Base-by-base conservation (phyloP, 352 stramenopile species). In the Pythium coloratum region DNA sequence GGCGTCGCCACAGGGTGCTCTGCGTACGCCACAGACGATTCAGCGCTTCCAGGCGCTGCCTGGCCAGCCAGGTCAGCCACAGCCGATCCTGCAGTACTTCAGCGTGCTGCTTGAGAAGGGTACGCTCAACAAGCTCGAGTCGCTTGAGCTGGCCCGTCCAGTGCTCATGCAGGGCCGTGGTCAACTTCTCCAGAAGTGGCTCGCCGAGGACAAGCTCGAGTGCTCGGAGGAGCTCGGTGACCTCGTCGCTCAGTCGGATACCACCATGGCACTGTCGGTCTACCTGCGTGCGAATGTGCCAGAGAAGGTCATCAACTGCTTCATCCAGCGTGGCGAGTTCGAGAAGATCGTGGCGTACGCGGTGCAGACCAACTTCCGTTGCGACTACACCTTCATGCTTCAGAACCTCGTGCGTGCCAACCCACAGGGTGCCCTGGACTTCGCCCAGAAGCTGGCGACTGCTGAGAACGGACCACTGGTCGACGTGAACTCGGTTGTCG, bases 221-320 rank as follows among this genome's bases (percentile, higher is more conserved):
- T 99, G 95, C 77, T 99, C 95, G 0, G 97, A 99, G 72, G 92
- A 98, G 74, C 87, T 99, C 20, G 97, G 97, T 76, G 97, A 99
- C 75, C 86, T 99, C 62, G 97, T 99, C 30, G 91, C 89, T 56
- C 88, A 94, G 58, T 90, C 91, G 46, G 97, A 99, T 80, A 96
- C 92, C 9, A 99, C 96, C 9, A 99, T 99, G 93, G 98, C 98
- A 6, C 85, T 99, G 46, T 98, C 91, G 46, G 96, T 99, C 8
- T 99, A 99, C 78, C 84, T 99, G 64, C 90, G 97, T 58, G 90
- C 89, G 36, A 97, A 99, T 69, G 97, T 98, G 54, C 97, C 98
- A 30, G 96, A 98, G 60, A 99, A 99, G 86, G 98, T 99, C 36
- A 99, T 99, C 70, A 98, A 99, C 72, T 99, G 97, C 81, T 99